Percentiles rank a stretch among this genome's conserved stretches.
These are phyloP conservation scores for Boletellus ananas DNA, from an alignment of 768 basidiomycete genomes.

Conservation along the genomic window DNA sequence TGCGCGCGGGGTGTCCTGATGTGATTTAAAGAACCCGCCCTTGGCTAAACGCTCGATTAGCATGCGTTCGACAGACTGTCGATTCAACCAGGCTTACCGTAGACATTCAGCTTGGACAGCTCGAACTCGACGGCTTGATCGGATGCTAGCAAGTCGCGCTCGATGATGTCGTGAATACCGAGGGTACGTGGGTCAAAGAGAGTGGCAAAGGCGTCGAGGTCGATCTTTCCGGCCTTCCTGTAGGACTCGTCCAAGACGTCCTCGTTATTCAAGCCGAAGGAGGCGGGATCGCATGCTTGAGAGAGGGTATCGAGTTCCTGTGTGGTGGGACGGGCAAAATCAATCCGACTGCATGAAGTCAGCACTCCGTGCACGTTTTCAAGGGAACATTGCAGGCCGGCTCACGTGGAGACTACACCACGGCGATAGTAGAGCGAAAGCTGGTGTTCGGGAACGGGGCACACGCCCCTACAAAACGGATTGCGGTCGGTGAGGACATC, in stretches of 20 bases:
- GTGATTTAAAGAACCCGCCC: slow-evolving; percentile 48
- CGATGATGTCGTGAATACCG: slow-evolving; percentile 25
- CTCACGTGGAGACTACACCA: not conserved
- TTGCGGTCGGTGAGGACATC: not conserved
- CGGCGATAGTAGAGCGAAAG: not conserved
- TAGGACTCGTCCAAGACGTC: not conserved
- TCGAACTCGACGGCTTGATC: not conserved
- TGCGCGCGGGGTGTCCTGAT: slow-evolving; percentile 45
- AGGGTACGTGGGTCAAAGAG: not conserved
- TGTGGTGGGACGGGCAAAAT: not conserved
- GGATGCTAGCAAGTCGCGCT: slow-evolving; percentile 15
- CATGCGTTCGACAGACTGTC: too few relatives aligned
- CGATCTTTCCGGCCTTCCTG: not conserved
- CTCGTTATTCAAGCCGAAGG: not conserved
- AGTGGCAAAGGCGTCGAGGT: not conserved
- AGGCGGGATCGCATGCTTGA: slow-evolving; percentile 34
- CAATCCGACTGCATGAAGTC: not conserved
- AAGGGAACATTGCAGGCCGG: not conserved
- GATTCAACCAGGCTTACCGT: not conserved
- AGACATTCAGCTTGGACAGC: not conserved
- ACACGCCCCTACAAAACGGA: not conserved
- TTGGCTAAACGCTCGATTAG: not conserved
- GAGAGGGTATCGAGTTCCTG: slow-evolving; percentile 17
- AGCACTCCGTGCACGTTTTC: not conserved
- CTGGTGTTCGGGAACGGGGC: not conserved